Evolutionary conservation across 768 basidiomycete species (phyloP), one percentile per base, ranked within the genome.

Genomic region (Lentinula edodes): DNA sequence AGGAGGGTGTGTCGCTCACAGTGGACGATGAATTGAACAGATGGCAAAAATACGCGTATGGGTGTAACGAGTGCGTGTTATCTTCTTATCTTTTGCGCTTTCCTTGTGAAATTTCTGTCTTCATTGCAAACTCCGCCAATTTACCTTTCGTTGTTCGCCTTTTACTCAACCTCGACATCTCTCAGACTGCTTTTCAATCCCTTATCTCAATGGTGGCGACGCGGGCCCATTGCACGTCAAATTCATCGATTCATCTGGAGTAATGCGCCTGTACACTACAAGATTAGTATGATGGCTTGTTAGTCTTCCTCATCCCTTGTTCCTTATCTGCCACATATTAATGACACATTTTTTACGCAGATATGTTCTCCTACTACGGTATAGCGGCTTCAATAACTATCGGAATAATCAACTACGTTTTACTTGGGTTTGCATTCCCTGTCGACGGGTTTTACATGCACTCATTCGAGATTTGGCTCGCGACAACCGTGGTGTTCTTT

Each of bases 1-100:
- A 94, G 74, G 93, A 96, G 70, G 94, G 94, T 65, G 93, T 96
- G 32, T 90, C 89, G 1, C 78, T 96, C 34, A 93, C 90, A 3
- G 84, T 86, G 65, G 93, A 94, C 61, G 93, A 95, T 70, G 93
- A 96, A 70, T 72, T 95, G 51, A 94, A 93, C 67, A 74, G 93
- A 3, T 96, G 93, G 93, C 91, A 94, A 62, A 95, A 95, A 63
- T 83, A 82, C 65, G 73, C 83, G 55, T 87, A 73, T 80, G 85
- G 78, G 76, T 88, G 73, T 74, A 85, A 76, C 78, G 89, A 80
- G 78, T 88, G 61, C 73, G 83, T 71, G 66, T 68, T 59, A 80
- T 78, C 66, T 61, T 76, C 28, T 28, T 28, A 3, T 28, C 28
- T 28, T 36, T 81, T 79, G 5, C 82, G 79, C 3, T 72, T 81